Base-by-base conservation (phyloP, 2,329 filamentous ascomycete genomes). In the Bipolaris sorokiniana region DNA sequence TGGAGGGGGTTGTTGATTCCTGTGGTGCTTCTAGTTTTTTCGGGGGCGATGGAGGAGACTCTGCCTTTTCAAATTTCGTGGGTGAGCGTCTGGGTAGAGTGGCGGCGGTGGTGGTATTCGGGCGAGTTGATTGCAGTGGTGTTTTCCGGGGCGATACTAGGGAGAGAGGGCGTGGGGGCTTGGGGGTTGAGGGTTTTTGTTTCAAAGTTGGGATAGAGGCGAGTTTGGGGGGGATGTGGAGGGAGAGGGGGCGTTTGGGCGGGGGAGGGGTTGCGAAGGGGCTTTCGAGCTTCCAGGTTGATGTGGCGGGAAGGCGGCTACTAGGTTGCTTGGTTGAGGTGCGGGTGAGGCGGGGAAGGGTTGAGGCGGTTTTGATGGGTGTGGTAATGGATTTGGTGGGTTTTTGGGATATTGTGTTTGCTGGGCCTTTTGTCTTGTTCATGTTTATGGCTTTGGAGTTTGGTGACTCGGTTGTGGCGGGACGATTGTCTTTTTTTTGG, bases 71-170 rank as follows among this genome's bases (percentile, higher is more conserved):
- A 7, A 26, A 7, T 7, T 28, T 28, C 4, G 9, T 10, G 9
- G 26, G 26, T 10, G 26, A 28, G 26, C 26, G 9, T 3, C 26
- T 28, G 9, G 26, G 26, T 10, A 28, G 26, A 3, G 26, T 28
- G 2, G 54, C 54, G 0, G 42, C n/a, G 0, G 42, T 20, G 1
- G 48, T 38, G 16, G 48, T 38, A 15, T 28, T 13, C 16, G 20
- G 13, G 13, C 10, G 20, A 10, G 23, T 16, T 10, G 20, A 46
- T 11, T 13, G 11, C 1, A 41, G 42, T 28, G 49, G 44, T 22
- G 31, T 33, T 18, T 59, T 59, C 1, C 11, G 47, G 33, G 42
- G 40, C 18, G 48, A n/a, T 23, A 33, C 20, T 18, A 47, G 22
- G 1, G 33, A 20, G 6, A 31, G 49, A 15, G 38, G 10, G 2